Conservation (phyloP, 768 basidiomycete genomes). For the Hydnomerulius pinastri region DNA sequence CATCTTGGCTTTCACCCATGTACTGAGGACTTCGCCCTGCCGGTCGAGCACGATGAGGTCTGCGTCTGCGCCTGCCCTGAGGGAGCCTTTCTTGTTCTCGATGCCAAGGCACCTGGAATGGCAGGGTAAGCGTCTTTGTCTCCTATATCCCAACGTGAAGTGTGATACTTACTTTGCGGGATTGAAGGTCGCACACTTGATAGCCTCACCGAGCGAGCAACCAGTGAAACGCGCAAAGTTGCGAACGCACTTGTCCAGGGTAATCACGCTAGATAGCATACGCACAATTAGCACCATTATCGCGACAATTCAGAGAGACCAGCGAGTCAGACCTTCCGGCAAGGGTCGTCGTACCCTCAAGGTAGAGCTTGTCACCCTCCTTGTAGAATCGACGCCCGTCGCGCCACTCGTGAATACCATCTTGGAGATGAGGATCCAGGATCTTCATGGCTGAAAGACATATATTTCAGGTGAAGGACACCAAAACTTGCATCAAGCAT, state of each 20-base stretch:
- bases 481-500: neutral
- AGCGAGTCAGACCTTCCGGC: constrained; percentile 70
- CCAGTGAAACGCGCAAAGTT: constrained; percentile 86
- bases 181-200: constrained; percentile 84
- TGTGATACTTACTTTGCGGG: constrained; percentile 64
- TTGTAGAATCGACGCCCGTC: constrained; percentile 81
- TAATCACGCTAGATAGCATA: constrained; percentile 58
- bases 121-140: neutral
- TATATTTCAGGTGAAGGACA: neutral
- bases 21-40: constrained; percentile 63
- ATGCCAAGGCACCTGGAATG: constrained; percentile 68
- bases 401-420: constrained; percentile 88
- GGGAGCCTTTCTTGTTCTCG: constrained; percentile 76
- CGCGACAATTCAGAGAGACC: neutral
- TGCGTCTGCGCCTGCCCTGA: constrained; percentile 82
- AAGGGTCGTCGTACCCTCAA: constrained; percentile 85
- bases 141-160: neutral
- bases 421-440: constrained; percentile 79
- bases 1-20: constrained; percentile 77
- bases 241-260: constrained; percentile 81
- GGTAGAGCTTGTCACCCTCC: constrained; percentile 74
- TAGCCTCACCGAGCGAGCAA: constrained; percentile 79
- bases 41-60: constrained; percentile 79
- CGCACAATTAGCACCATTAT: neutral
- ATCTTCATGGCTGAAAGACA: constrained; percentile 70